These are phyloP conservation scores for Protomyces arabidopsidicola DNA, from an alignment of 1,139 yeast genomes.

Conservation along the genomic window DNA sequence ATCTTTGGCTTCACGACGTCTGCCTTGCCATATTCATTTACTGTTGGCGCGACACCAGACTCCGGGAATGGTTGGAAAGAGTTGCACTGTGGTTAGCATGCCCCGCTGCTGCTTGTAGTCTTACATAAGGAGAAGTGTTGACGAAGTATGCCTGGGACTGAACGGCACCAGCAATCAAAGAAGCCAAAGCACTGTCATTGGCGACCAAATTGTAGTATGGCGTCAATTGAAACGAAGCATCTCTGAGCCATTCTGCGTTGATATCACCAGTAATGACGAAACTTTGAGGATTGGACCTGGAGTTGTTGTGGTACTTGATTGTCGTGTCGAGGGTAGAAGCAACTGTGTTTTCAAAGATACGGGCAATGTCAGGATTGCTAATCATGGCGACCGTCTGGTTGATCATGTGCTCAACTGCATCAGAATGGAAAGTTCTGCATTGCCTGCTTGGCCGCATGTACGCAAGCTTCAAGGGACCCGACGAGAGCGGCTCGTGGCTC, in stretches of 20 bases:
- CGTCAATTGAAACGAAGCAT: conserved; percentile 75
- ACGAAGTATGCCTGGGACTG: conserved; percentile 56
- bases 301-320: conserved; percentile 60
- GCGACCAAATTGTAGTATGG: conserved; percentile 61
- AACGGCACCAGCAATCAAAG: conserved; percentile 69
- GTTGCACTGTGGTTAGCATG: conserved; percentile 25
- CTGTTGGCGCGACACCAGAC: neutral
- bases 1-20: conserved; percentile 12
- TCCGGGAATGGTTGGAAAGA: conserved; percentile 27
- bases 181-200: conserved; percentile 50
- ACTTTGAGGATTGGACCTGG: conserved; percentile 44
- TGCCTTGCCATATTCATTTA: neutral
- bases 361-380: conserved; percentile 59
- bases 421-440: conserved; percentile 72
- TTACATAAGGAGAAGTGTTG: neutral
- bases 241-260: conserved; percentile 86
- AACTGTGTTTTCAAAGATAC: conserved; percentile 73
- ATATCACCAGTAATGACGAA: conserved; percentile 73
- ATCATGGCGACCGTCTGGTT: conserved; percentile 50
- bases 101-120: neutral
- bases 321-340: conserved; percentile 90
- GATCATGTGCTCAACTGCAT: conserved; percentile 58
- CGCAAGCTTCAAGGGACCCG: conserved; percentile 49
- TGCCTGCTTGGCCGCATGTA: conserved; percentile 67
- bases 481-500: conserved; percentile 30